Evolutionary conservation across 2,329 filamentous ascomycete genomes (phyloP).

Genomic region (Rosellinia necatrix): DNA sequence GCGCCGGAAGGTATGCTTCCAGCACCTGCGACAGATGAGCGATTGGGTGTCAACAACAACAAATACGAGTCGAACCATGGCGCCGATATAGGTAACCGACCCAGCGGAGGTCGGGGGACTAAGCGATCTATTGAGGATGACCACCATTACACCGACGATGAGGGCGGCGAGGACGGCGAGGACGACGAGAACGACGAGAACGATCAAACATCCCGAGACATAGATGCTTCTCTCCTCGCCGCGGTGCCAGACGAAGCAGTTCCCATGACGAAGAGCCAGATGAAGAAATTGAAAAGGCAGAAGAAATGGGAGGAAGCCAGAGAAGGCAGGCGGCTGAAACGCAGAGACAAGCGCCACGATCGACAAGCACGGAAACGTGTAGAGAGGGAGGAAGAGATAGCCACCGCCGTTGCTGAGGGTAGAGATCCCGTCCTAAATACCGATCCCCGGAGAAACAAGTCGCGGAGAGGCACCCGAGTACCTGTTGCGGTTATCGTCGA

Average conservation of each 20-base stretch:
- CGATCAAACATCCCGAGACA: conserved; percentile 49
- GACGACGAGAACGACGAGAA: conserved; percentile 65
- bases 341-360: conserved; percentile 60
- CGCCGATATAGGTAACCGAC: conserved; percentile 10
- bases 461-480: conserved; percentile 51
- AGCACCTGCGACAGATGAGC: conserved; percentile 7
- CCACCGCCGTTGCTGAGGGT: conserved; percentile 48
- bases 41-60: conserved; percentile 17
- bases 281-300: conserved; percentile 76
- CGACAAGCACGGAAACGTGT: conserved; percentile 54
- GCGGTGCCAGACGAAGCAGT: conserved; percentile 20
- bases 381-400: conserved; percentile 55
- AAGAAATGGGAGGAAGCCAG: conserved; percentile 77
- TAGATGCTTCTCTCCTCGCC: conserved; percentile 51
- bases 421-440: conserved; percentile 47
- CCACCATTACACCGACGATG: conserved; percentile 61
- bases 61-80: conserved; percentile 18
- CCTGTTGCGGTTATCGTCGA: conserved; percentile 85
- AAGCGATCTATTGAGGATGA: conserved; percentile 52
- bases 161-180: conserved; percentile 60
- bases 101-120: conserved; percentile 28
- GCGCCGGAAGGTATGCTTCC: not conserved
- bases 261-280: conserved; percentile 80
- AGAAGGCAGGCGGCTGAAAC: conserved; percentile 61
- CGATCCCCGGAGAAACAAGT: conserved; percentile 42